A percentile compares a stretch with the other conserved stretches of the same genome.
Conservation (phyloP, 345 rosid species). For the Kandelia obovata region DNA sequence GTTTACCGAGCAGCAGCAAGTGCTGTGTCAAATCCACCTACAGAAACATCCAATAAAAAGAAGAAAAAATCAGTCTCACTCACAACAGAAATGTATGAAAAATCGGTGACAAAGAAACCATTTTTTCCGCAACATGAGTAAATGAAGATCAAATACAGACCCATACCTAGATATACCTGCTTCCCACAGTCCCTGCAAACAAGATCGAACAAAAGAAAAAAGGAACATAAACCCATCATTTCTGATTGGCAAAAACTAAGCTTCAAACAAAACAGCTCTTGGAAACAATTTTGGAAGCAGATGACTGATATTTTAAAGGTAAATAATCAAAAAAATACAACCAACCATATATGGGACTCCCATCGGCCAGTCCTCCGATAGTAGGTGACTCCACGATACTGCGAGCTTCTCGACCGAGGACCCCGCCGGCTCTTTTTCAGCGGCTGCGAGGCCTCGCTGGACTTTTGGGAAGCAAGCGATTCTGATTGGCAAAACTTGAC, state of each 20-base stretch:
- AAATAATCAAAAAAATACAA: not conserved
- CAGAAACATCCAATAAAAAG: slow-evolving; percentile 3
- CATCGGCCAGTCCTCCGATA: slow-evolving; percentile 99
- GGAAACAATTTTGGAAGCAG: not conserved
- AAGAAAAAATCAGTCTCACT: slow-evolving; percentile 13
- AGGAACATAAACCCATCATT: not conserved
- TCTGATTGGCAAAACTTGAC: slow-evolving; percentile 66
- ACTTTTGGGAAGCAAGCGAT: slow-evolving; percentile 28
- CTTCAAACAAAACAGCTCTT: not conserved
- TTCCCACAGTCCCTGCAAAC: slow-evolving; percentile 97
- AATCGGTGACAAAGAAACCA: slow-evolving; percentile 16
- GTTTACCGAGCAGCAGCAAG: slow-evolving; percentile 95
- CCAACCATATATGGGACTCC: slow-evolving; percentile 98
- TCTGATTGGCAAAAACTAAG: slow-evolving; percentile 1
- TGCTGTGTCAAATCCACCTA: slow-evolving; percentile 99
- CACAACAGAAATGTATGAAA: slow-evolving; percentile 21
- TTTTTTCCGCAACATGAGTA: not conserved
- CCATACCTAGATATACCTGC: slow-evolving; percentile 93
- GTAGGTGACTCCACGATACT: slow-evolving; percentile 92
- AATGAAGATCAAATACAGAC: slow-evolving; percentile 4
- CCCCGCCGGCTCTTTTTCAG: slow-evolving; percentile 90
- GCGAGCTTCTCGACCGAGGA: slow-evolving; percentile 94
- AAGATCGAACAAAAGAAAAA: slow-evolving; percentile 3
- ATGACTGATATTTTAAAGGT: not conserved
- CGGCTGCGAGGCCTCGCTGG: slow-evolving; percentile 54